Percentiles rank a stretch among this genome's conserved stretches.
These are phyloP conservation scores for Xylaria polymorpha DNA, from an alignment of 2,329 filamentous ascomycete species.

Conservation along the genomic window DNA sequence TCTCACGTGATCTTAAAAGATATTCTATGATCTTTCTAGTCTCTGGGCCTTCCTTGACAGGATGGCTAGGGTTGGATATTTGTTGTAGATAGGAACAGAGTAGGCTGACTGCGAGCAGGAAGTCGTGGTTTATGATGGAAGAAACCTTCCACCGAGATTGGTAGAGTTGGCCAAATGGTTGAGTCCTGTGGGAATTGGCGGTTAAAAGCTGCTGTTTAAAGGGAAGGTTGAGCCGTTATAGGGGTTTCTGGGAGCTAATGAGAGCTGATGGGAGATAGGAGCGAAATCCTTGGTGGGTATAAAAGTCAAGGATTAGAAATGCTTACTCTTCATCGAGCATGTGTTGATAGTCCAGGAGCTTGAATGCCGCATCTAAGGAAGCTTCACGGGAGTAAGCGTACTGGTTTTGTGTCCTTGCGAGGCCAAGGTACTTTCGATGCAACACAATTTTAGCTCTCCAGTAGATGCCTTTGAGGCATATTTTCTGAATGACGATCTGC, in stretches of 20 bases:
- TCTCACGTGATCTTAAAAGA: slow-evolving; percentile 36
- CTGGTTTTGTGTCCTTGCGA: slow-evolving; percentile 31
- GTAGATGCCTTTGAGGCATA: slow-evolving; percentile 63
- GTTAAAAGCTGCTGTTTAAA: too few relatives aligned
- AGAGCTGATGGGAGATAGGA: too few relatives aligned
- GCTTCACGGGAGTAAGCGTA: slow-evolving; percentile 57
- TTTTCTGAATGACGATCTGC: slow-evolving; percentile 62
- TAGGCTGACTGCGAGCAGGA: slow-evolving; percentile 61
- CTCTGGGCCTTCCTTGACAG: neutral
- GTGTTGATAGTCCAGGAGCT: slow-evolving; percentile 61
- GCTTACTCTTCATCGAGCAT: slow-evolving; percentile 58
- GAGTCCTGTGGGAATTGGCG: slow-evolving; percentile 42
- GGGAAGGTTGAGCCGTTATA: too few relatives aligned
- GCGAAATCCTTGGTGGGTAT: too few relatives aligned
- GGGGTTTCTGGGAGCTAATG: too few relatives aligned
- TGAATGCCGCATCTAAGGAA: slow-evolving; percentile 60
- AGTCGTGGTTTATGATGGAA: slow-evolving; percentile 59
- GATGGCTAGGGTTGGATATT: neutral
- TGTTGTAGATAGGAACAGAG: slow-evolving; percentile 58
- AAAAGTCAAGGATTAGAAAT: too few relatives aligned
- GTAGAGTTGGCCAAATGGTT: slow-evolving; percentile 56
- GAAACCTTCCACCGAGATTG: slow-evolving; percentile 59
- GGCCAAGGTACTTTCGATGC: slow-evolving; percentile 64
- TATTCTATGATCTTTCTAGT: slow-evolving; percentile 29
- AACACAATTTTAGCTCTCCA: slow-evolving; percentile 63